Percentiles rank a stretch among this genome's conserved stretches.
These are phyloP conservation scores for Zelonia costaricensis DNA, from an alignment of 208 protist species.

Conservation along the genomic window DNA sequence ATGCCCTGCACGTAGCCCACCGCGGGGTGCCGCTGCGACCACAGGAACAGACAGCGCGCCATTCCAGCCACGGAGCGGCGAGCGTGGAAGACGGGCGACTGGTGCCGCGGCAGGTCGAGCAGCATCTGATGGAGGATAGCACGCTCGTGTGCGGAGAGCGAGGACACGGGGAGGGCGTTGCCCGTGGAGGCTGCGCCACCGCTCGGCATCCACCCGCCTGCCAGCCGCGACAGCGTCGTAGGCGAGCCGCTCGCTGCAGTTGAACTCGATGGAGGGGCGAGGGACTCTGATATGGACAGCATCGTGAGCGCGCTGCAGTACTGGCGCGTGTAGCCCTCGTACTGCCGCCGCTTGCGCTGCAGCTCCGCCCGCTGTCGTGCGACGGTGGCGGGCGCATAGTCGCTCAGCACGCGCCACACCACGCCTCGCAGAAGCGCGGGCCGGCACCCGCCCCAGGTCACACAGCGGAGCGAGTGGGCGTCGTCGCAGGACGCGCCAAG, in stretches of 20 bases:
- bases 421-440: conserved; percentile 43
- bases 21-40: conserved; percentile 92
- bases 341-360: conserved; percentile 60
- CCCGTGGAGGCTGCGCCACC: background rate
- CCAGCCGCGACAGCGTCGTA: background rate
- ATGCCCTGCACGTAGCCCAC: conserved; percentile 96
- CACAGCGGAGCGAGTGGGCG: conserved; percentile 40
- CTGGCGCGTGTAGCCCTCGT: conserved; percentile 50
- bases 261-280: background rate
- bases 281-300: conserved; percentile 8
- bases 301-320: conserved; percentile 42
- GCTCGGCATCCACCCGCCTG: background rate
- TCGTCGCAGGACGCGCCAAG: conserved; percentile 57
- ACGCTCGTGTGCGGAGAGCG: conserved; percentile 49
- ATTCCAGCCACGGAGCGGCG: conserved; percentile 49
- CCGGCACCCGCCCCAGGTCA: conserved; percentile 53
- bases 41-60: conserved; percentile 92
- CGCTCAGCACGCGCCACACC: conserved; percentile 68
- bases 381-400: conserved; percentile 36
- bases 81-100: conserved; percentile 60
- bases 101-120: conserved; percentile 78
- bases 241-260: background rate
- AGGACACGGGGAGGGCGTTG: background rate
- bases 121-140: conserved; percentile 71
- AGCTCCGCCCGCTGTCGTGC: conserved; percentile 56